Conservation (phyloP, 768 basidiomycete species). For the Solioccasus polychromus region DNA sequence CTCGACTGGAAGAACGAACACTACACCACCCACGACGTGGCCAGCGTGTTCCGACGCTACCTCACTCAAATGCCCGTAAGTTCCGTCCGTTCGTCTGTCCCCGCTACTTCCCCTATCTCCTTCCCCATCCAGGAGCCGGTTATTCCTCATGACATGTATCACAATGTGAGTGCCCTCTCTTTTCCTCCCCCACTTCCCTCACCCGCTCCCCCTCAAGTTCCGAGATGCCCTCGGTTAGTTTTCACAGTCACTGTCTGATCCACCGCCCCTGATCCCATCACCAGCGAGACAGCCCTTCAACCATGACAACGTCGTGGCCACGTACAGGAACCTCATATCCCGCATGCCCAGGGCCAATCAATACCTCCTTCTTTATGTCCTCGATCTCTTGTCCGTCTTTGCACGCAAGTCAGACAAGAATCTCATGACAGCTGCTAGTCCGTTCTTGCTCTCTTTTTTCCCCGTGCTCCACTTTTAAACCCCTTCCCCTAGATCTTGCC, state of each 20-base stretch:
- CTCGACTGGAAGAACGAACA: conserved; percentile 85
- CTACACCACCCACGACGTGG: conserved; percentile 95
- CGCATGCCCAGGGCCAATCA: conserved; percentile 87
- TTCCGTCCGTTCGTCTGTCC: conserved; percentile 18
- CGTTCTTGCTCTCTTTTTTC: conserved; percentile 30
- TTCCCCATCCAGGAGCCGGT: conserved; percentile 75
- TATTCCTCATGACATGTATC: conserved; percentile 88
- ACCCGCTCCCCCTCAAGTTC: conserved; percentile 50
- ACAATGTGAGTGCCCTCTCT: conserved; percentile 56
- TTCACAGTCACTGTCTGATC: background rate
- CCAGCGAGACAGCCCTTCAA: conserved; percentile 66
- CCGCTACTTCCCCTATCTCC: conserved; percentile 5
- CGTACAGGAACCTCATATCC: conserved; percentile 82
- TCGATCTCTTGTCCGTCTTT: conserved; percentile 95
- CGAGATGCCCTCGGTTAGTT: conserved; percentile 70
- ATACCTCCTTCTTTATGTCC: conserved; percentile 94
- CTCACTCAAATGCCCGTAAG: conserved; percentile 95
- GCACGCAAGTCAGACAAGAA: conserved; percentile 89
- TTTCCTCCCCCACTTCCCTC: conserved; percentile 5
- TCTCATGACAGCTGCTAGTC: conserved; percentile 93
- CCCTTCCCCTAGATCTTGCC: conserved; percentile 70
- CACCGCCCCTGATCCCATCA: conserved; percentile 14
- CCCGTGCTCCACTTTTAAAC: background rate
- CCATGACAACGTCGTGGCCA: conserved; percentile 68
- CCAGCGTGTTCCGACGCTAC: conserved; percentile 93